Base-by-base conservation (phyloP, 352 stramenopile species). In the Hyaloperonospora brassicae region DNA sequence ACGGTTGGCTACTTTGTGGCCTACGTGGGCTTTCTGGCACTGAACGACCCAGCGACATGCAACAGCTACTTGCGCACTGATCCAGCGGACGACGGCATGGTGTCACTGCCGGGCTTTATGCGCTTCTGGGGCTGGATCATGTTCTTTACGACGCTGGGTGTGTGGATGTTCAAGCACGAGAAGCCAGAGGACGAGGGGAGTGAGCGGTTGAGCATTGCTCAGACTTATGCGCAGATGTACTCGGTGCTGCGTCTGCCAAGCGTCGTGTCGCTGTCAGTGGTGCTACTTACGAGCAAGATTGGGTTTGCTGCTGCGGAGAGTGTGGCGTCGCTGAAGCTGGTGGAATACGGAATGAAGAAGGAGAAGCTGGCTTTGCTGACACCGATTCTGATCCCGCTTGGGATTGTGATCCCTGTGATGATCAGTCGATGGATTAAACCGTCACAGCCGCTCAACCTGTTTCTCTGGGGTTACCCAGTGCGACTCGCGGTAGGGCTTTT, bases 21-120 rank as follows among this genome's bases (percentile, higher is more conserved):
- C 23, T 98, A 98, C 73, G 96, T 99, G 22, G 97, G 97, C 35
- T 99, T 99, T 76, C 72, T 99, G 47, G 96, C 95, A 34, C 81
- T 99, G 1, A 97, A 98, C 64, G 94, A 98, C 66, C 71, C 86
- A 1, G 79, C 68, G 5, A 95, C 89, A 24, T 97, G 90, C 73
- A 93, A 97, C 61, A 61, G 70, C 34, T 96, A 96, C 64, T 78
- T 98, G 30, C 86, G 86, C 39, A 70, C 55, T 21, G 50, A 66
- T 14, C 75, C 79, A 5, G 53, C 84, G 42, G 64, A 83, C 39
- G 62, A 86, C 51, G 87, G 87, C 5, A 76, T 98, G 50, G 76
- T 97, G 50, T 81, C 73, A 23, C 61, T 98, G 38, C 74, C 81
- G 0, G 74, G 72, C 1, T 98, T 98, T 54, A 96, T 98, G 82